Evolutionary conservation across 1,284 basidiomycete species (phyloP).

Genomic region (Pseudozyma thailandica): DNA sequence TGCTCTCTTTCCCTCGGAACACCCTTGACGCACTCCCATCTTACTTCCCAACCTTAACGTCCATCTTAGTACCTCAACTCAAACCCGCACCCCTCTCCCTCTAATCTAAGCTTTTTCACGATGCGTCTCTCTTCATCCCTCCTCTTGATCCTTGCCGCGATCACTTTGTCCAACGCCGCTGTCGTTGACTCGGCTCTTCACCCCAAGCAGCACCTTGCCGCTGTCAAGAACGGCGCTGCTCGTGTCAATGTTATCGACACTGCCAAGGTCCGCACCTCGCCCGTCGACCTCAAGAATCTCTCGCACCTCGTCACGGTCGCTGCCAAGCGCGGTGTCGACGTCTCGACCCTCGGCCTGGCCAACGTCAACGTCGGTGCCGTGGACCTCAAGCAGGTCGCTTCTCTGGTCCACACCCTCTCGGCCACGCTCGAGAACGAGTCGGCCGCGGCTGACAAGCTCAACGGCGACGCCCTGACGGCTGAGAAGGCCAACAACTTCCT

Average conservation of each 20-base stretch:
- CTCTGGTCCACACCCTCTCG: conserved; percentile 31
- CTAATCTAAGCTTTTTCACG: conserved; percentile 2
- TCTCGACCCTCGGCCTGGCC: conserved; percentile 3
- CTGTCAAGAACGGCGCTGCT: conserved; percentile 20
- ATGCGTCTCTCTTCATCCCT: conserved; percentile 39
- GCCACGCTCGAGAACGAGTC: conserved; percentile 24
- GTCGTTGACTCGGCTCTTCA: conserved; percentile 15
- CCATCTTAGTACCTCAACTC: not conserved
- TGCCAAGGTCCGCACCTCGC: conserved; percentile 9
- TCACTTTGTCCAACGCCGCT: conserved; percentile 27
- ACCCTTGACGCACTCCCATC: not conserved
- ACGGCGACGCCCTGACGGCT: conserved; percentile 12
- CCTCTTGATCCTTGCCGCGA: conserved; percentile 27
- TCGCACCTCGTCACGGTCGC: conserved; percentile 15
- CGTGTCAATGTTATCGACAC: conserved; percentile 20
- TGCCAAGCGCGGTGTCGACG: conserved; percentile 10
- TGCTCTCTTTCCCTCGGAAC: not conserved
- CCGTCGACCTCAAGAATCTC: conserved; percentile 16
- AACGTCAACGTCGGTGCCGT: conserved; percentile 4
- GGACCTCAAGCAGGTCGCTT: conserved; percentile 31
- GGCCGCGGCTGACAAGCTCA: conserved; percentile 14
- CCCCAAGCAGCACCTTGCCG: conserved; percentile 19
- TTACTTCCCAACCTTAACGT: not conserved
- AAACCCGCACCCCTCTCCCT: not conserved
- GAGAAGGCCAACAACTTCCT: conserved; percentile 10